Conservation (phyloP, 2,329 filamentous ascomycete genomes). For the Cordyceps militaris region DNA sequence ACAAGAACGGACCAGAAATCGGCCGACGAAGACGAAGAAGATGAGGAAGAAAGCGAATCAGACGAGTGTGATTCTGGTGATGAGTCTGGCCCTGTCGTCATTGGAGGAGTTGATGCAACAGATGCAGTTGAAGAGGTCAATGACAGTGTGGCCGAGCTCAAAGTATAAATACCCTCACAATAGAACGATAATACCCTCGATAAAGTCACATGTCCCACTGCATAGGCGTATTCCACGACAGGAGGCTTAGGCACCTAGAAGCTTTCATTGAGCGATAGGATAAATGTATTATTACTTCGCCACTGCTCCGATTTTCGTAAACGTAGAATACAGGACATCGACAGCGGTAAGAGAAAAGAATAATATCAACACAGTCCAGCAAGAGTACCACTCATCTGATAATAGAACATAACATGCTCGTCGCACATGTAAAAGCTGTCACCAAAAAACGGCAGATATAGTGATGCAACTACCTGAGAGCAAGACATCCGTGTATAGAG, state of each 20-base stretch:
- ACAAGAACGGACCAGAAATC: conserved; percentile 31
- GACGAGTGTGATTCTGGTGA: conserved; percentile 19
- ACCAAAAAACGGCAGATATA: conserved; percentile 10
- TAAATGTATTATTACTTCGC: conserved; percentile 6
- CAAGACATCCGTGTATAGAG: conserved; percentile 13
- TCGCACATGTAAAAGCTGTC: conserved; percentile 24
- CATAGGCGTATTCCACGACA: neutral
- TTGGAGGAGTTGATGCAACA: conserved; percentile 16
- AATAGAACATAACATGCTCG: conserved; percentile 30
- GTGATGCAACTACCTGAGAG: conserved; percentile 13
- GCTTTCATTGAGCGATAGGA: neutral
- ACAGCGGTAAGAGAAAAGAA: conserved; percentile 23
- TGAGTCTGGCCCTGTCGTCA: conserved; percentile 18
- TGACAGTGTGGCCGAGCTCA: conserved; percentile 24
- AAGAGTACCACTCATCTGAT: conserved; percentile 27
- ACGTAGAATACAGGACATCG: conserved; percentile 33
- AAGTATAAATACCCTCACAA: conserved; percentile 18
- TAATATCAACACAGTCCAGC: conserved; percentile 24
- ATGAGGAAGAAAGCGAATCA: conserved; percentile 21
- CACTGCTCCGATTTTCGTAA: conserved; percentile 9
- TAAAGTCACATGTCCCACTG: neutral
- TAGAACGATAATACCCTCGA: neutral
- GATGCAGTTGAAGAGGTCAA: conserved; percentile 16
- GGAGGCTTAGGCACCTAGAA: neutral
- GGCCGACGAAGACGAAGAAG: conserved; percentile 21